phyloP scores from a whole-genome alignment of 2,329 filamentous ascomycete species.

The Venturia carpophila region DNA sequence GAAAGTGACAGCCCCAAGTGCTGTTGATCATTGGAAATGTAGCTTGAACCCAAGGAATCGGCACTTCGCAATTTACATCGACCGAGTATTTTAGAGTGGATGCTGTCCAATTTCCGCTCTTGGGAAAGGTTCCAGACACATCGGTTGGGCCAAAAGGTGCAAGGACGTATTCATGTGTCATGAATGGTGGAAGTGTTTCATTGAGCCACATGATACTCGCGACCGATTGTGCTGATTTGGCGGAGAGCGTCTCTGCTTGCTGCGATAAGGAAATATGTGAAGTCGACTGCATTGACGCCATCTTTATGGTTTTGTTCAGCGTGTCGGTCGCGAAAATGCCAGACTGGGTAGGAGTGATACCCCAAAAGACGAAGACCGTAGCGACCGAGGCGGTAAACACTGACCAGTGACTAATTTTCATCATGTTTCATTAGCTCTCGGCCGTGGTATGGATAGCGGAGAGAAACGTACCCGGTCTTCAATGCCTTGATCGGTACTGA shows the following conservation, averaged over 20 bases:
- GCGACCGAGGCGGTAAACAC: slow-evolving; percentile 43
- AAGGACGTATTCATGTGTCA: slow-evolving; percentile 35
- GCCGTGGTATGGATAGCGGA: background rate
- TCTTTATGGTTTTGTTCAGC: slow-evolving; percentile 23
- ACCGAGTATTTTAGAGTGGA: slow-evolving; percentile 30
- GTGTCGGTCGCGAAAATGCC: slow-evolving; percentile 43
- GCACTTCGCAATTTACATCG: slow-evolving; percentile 29
- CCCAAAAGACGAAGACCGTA: slow-evolving; percentile 48
- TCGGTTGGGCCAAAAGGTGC: slow-evolving; percentile 37
- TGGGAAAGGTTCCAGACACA: too few relatives aligned
- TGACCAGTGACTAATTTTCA: slow-evolving; percentile 43
- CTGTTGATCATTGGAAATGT: slow-evolving; percentile 23
- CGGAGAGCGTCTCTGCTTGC: slow-evolving; percentile 29
- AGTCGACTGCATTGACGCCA: slow-evolving; percentile 23
- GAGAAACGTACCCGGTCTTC: slow-evolving; percentile 24
- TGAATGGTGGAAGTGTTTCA: slow-evolving; percentile 40
- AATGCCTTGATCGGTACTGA: slow-evolving; percentile 38
- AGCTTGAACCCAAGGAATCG: slow-evolving; percentile 18
- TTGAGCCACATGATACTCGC: slow-evolving; percentile 43
- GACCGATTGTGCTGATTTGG: slow-evolving; percentile 36
- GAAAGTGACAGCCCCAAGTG: slow-evolving; percentile 25
- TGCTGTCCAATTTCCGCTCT: slow-evolving; percentile 20
- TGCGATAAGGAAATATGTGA: slow-evolving; percentile 25
- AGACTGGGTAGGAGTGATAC: slow-evolving; percentile 48
- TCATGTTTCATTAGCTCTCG: too few relatives aligned